A percentile compares a stretch with the other conserved stretches of the same genome.
Evolutionary conservation across 495 filamentous ascomycete genomes (phyloP).

Genomic region (Extremus antarcticus): DNA sequence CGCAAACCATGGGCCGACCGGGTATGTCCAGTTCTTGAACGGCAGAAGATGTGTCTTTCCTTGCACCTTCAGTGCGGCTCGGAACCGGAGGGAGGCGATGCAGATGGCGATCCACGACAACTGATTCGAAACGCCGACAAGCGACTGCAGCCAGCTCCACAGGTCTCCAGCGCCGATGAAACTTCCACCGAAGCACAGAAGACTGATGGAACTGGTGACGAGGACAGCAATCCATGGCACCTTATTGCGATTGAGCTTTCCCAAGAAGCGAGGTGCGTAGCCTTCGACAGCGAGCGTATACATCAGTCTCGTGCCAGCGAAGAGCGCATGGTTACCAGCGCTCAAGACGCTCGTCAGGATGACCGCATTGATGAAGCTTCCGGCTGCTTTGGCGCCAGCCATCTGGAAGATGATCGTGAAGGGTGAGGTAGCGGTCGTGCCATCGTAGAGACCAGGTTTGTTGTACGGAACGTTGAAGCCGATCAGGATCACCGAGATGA

Average conservation of each 20-base stretch:
- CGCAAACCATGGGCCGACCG: background rate
- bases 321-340: slow-evolving; percentile 30
- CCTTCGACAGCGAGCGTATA: slow-evolving; percentile 13
- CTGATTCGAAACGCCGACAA: slow-evolving; percentile 1
- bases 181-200: slow-evolving; percentile 49
- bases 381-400: slow-evolving; percentile 39
- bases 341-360: slow-evolving; percentile 45
- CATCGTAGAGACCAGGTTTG: slow-evolving; percentile 37
- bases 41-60: background rate
- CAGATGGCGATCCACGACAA: background rate
- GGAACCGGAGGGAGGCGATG: background rate
- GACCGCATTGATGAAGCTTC: slow-evolving; percentile 47
- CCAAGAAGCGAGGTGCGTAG: slow-evolving; percentile 37
- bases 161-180: slow-evolving; percentile 50
- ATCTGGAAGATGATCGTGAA: slow-evolving; percentile 45
- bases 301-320: slow-evolving; percentile 6
- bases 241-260: slow-evolving; percentile 42
- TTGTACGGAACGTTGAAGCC: slow-evolving; percentile 49
- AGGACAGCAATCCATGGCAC: slow-evolving; percentile 51
- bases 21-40: background rate
- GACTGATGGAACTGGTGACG: slow-evolving; percentile 43
- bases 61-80: background rate
- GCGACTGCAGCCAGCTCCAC: slow-evolving; percentile 48
- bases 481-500: slow-evolving; percentile 42
- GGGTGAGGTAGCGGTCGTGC: slow-evolving; percentile 36